Base-by-base conservation (phyloP, 1,139 yeast species). In the Kluyveromyces sp. region DNA sequence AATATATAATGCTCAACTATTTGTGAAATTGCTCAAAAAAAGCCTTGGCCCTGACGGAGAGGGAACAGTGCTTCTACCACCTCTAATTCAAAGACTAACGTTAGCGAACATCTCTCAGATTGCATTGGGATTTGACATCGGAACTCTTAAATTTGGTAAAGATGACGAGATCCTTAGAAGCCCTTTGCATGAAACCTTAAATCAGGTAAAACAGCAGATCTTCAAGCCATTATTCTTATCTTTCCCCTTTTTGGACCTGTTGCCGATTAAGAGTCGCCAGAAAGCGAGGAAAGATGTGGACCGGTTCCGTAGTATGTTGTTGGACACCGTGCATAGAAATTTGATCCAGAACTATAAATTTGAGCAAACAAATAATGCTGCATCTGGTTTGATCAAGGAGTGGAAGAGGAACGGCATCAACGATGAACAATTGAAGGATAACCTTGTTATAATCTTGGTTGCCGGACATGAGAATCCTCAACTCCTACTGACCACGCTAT, bases 401-500 rank as follows among this genome's bases (percentile, higher is more conserved):
- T 59, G 66, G 34, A 56, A 65, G 3, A 52, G 52, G 3, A 72
- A 69, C 0, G 48, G 49, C 2, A 63, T 78, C 2, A 65, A 71
- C 2, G 63, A 67, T 40, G 66, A 70, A 40, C 82, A 78, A 50
- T 68, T 76, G 47, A 58, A 68, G 2, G 83, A 78, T 54, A 78
- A 78, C 57, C 68, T 77, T n/a, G 73, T 77, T 15, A 78, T 78
- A 22, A 62, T 77, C 2, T 63, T 78, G 61, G 75, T 78, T 38
- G 72, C 84, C 0, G 83, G 83, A 0, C 83, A 78, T 57, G 84
- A 78, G 51, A 78, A 78, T 47, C 84, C 84, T 0, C 77, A 75
- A 47, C 54, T 78, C 17, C 59, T 77, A 13, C 55, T 78, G 50
- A 68, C 74, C 1, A 74, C 81, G 0, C 53, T 74, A 3, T 52